Evolutionary conservation across 441 rosid genomes (phyloP), one percentile per base, ranked within the genome.

Genomic region (Croton setiger): DNA sequence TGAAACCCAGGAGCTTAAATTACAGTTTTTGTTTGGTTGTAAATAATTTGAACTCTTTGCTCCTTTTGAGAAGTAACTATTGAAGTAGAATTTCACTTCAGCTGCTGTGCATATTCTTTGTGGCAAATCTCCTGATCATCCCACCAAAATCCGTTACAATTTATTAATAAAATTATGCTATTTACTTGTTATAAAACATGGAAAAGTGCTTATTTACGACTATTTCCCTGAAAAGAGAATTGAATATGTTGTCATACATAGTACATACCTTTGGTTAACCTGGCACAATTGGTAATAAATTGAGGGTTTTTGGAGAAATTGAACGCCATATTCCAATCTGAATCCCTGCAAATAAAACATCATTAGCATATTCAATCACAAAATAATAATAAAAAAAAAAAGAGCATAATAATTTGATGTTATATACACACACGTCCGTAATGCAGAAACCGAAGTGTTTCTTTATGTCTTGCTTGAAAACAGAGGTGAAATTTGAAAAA

Each of bases 1-100:
- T 48, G 85, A 64, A 72, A 85, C 79, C 99, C 99, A 92, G 6
- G 96, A 82, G 17, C 89, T 79, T 72, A 92, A 72, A 75, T 95
- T 95, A 69, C 98, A 95, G 81, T 95, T 95, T 75, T 81, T 87
- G 86, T 95, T 95, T 0, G 99, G 99, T 65, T 79, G 75, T 77
- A 88, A 68, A 75, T 85, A 86, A 68, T 79, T 74, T 48, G 87
- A 48, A 66, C 72, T 81, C 81, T 72, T 85, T 66, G 84, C 21
- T 57, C 67, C 83, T 56, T 78, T 75, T 60, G 48, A 27, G 64
- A 79, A 75, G 81, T 83, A 84, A 68, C 93, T 85, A 41, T 70
- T 74, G 72, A 92, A 86, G 81, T 86, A 95, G 83, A 92, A 84
- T 73, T 85, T 86, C 57, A 89, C 72, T 76, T 95, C 99, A 60